Evolutionary conservation across 768 basidiomycete species (phyloP), one percentile per base, ranked within the genome.

Genomic region (Dendrothele bispora): DNA sequence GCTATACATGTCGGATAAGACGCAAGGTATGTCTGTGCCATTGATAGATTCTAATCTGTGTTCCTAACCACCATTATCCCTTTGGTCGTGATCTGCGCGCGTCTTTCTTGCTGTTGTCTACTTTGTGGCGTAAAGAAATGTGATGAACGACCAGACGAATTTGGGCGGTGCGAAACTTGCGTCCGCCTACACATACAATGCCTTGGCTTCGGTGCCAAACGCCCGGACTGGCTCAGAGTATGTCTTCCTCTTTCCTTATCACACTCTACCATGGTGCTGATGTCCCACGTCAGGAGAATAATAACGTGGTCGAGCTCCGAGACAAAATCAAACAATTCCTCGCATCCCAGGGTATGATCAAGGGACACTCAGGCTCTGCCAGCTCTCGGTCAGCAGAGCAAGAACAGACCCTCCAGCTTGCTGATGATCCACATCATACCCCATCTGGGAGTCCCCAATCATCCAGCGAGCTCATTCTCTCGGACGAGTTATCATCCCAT

Each of bases 1-100:
- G 90, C 65, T 91, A 90, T 70, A 91, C 89, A 48, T 91, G 89
- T 72, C 79, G 89, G 59, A 88, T 91, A 32, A 80, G 90, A 55
- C 77, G 89, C 59, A 91, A 91, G 86, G 89, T 88, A 41, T 34
- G 66, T 65, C 32, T 34, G 30, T 47, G 21, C 26, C 20, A 15
- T 40, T 3, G 28, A 43, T 39, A 40, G 3, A 49, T 35, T 49
- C 51, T 46, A 45, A 40, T 42, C 50, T 50, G 51, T 44, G 50
- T 53, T 50, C 54, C 39, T 52, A 34, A 44, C 49, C 50, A 53
- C 47, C 26, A 52, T 49, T 34, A 55, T 24, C 44, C 29, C 15
- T 38, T 24, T 15, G 6, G 18, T 48, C 21, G 22, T 28, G 51
- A 43, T 41, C 53, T 44, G 50, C 53, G 40, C 52, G 35, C 27